Conservation (phyloP, 768 basidiomycete species). For the Mycena chlorophos region DNA sequence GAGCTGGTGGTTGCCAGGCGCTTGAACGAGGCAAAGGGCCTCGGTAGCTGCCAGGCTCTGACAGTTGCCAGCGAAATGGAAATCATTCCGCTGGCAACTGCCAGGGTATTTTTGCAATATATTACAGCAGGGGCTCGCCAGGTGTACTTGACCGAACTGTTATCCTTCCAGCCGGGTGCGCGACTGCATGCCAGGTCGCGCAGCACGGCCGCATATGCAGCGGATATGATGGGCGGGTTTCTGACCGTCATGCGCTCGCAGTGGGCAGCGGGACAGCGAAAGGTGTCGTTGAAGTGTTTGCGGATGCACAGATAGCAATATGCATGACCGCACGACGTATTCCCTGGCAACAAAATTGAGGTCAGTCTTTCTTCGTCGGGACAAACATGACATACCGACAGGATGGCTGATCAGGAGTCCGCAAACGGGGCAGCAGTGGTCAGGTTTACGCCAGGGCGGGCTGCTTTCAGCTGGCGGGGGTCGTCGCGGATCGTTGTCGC, state of each 20-base stretch:
- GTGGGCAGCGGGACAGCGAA: neutral
- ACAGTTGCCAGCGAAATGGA: too few species aligned
- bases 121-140: too few species aligned
- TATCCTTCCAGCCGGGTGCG: neutral
- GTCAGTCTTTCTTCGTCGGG: too few species aligned
- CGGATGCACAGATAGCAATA: neutral
- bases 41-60: too few species aligned
- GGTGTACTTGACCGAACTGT: neutral
- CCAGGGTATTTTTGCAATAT: too few species aligned
- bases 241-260: neutral
- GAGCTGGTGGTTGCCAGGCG: too few species aligned
- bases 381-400: too few species aligned
- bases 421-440: neutral
- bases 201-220: neutral
- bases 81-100: too few species aligned
- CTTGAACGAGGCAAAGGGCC: too few species aligned
- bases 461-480: too few species aligned
- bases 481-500: too few species aligned
- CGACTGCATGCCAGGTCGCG: neutral
- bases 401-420: neutral
- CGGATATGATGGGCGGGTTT: neutral
- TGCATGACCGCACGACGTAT: neutral
- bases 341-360: neutral
- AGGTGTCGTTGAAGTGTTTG: neutral
- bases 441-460: neutral